Conservation (phyloP, 805 yeast species). For the Kodamaea fukazawae region DNA sequence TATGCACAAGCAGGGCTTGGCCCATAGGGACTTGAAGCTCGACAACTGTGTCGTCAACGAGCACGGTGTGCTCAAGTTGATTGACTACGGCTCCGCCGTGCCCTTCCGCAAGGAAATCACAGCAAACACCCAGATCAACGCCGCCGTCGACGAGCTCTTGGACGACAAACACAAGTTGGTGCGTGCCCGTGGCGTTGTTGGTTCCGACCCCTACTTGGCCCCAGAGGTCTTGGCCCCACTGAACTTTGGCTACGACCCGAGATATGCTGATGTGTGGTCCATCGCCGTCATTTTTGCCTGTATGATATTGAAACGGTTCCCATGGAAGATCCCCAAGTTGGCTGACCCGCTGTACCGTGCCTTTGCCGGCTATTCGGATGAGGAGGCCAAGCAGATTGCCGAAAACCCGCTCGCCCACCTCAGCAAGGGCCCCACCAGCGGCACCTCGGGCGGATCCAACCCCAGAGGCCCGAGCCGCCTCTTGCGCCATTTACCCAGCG, state of each 20-base stretch:
- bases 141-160: conserved; percentile 14
- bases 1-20: conserved; percentile 78
- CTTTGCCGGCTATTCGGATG: conserved; percentile 39
- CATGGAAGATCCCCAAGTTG: conserved; percentile 90
- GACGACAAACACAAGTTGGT: conserved; percentile 52
- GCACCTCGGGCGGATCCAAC: conserved; percentile 20
- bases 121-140: conserved; percentile 4
- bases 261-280: conserved; percentile 91
- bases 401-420: conserved; percentile 8
- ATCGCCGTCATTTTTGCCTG: conserved; percentile 90
- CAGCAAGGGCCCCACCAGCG: neutral
- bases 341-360: conserved; percentile 73
- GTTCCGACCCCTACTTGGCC: conserved; percentile 93
- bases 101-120: conserved; percentile 61
- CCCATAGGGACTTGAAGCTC: conserved; percentile 88
- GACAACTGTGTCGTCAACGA: conserved; percentile 87
- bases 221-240: conserved; percentile 72
- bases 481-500: conserved; percentile 66
- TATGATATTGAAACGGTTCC: conserved; percentile 81
- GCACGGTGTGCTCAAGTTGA: conserved; percentile 75
- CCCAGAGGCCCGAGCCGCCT: conserved; percentile 66
- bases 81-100: conserved; percentile 92
- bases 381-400: conserved; percentile 5
- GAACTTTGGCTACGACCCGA: conserved; percentile 67
- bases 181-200: conserved; percentile 81